These are phyloP conservation scores for Aspergillus quadrilineatus DNA, from an alignment of 2,329 filamentous ascomycete species.

Conservation along the genomic window DNA sequence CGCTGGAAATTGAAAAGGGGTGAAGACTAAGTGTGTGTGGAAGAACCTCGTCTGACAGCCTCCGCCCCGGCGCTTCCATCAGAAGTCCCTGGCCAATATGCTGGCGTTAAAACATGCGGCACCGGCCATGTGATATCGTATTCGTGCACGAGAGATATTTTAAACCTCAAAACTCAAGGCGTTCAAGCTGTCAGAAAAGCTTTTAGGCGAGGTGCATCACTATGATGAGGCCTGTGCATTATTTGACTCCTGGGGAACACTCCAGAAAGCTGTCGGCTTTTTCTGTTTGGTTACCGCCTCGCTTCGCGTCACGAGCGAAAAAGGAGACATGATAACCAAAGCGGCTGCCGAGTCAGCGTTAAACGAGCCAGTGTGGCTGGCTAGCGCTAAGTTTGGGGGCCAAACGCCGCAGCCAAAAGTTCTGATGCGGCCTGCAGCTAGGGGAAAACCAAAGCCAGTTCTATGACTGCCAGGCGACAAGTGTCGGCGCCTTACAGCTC, in stretches of 20 bases:
- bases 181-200: neutral
- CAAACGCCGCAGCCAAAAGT: constrained; percentile 7
- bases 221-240: neutral
- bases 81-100: constrained; percentile 14
- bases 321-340: constrained; percentile 9
- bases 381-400: constrained; percentile 15
- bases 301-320: constrained; percentile 5
- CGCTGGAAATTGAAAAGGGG: constrained; percentile 6
- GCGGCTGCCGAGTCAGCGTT: constrained; percentile 9
- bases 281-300: neutral
- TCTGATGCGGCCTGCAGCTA: constrained; percentile 5
- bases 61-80: constrained; percentile 17
- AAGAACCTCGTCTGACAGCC: constrained; percentile 17
- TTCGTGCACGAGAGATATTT: neutral
- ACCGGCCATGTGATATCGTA: constrained; percentile 18
- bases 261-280: constrained; percentile 10
- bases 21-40: constrained; percentile 3
- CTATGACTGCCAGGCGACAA: neutral
- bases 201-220: neutral
- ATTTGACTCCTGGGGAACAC: constrained; percentile 1
- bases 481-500: neutral
- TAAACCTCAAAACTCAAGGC: neutral
- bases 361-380: constrained; percentile 15
- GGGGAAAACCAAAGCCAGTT: constrained; percentile 2
- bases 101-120: constrained; percentile 12